A percentile compares a stretch with the other conserved stretches of the same genome.
phyloP scores from a whole-genome alignment of 2,329 filamentous ascomycete species.

The Beauveria sp. region DNA sequence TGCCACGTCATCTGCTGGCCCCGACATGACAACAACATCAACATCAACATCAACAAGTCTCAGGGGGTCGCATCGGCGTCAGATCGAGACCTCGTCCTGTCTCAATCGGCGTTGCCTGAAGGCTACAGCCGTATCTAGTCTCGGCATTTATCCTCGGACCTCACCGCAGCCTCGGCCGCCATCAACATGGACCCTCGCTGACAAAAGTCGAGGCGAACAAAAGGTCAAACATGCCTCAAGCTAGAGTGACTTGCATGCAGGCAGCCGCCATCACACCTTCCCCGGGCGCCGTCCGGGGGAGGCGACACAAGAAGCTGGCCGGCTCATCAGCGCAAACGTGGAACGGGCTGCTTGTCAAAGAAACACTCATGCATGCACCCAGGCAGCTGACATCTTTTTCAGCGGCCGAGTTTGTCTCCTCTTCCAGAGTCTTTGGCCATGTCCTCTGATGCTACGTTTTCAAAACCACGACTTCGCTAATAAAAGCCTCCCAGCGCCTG shows the following conservation, averaged over 20 bases:
- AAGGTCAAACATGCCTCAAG: background rate
- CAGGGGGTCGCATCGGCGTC: background rate
- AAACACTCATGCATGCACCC: background rate
- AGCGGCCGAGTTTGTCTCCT: no score
- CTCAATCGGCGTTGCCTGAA: background rate
- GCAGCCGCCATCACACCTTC: background rate
- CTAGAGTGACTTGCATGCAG: background rate
- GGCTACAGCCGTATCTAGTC: no score
- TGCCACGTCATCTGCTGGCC: background rate
- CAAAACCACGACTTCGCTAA: no score
- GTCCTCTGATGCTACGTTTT: no score
- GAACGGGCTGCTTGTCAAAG: background rate
- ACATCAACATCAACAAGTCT: background rate
- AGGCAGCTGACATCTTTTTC: background rate
- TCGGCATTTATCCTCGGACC: background rate
- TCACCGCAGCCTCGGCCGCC: conserved; percentile 1
- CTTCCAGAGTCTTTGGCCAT: no score
- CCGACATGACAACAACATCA: no score
- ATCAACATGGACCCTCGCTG: background rate
- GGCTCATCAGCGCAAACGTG: background rate
- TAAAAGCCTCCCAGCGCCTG: no score
- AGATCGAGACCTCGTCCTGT: background rate
- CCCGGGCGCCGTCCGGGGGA: background rate
- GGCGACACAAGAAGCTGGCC: background rate
- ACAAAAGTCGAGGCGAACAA: background rate